Base-by-base conservation (phyloP, 306 rosid species). In the Boehmeria nivea region DNA sequence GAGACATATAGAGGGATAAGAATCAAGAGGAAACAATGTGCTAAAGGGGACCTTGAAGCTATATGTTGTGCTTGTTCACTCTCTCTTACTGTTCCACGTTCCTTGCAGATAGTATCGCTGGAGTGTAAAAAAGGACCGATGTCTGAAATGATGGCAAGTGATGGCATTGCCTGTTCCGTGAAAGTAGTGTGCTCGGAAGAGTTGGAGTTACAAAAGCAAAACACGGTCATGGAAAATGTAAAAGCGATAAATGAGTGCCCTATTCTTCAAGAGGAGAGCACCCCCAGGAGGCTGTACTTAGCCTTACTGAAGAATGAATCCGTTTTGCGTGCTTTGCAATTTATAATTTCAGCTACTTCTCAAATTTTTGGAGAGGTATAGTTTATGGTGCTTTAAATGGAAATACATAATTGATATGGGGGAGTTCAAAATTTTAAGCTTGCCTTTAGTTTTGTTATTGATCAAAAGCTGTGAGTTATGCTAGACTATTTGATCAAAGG, bases 231-330 rank as follows among this genome's bases (percentile, higher is more conserved):
- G 43, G 76, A 77, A 45, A 45, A 65, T 60, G 64, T 59, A 54
- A 72, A 82, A 72, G 58, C 76, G 36, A 34, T 53, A 44, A 85
- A 73, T 44, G 84, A 83, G 71, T 83, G 97, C 56, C 83, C 82
- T 40, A 52, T 74, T 62, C 73, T 78, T 70, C 70, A 54, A 38
- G 79, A 72, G 65, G 85, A 74, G 60, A 68, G 53, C 60, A 67
- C 39, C 51, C 58, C 49, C 68, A 52, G 56, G 59, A 73, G 61
- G 68, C 43, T 48, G 62, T 76, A 71, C 50, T 64, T 64, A 20
- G 54, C 82, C 58, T 43, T 69, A 45, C 66, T 60, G 19, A 64
- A 60, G 55, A 67, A 77, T 62, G 58, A 23, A 16, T 46, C 45
- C 21, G 21, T 56, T 2, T 54, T 72, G 24, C 54, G 58, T 66